Evolutionary conservation across 345 rosid species (phyloP).

Genomic region (Corchorus capsularis): DNA sequence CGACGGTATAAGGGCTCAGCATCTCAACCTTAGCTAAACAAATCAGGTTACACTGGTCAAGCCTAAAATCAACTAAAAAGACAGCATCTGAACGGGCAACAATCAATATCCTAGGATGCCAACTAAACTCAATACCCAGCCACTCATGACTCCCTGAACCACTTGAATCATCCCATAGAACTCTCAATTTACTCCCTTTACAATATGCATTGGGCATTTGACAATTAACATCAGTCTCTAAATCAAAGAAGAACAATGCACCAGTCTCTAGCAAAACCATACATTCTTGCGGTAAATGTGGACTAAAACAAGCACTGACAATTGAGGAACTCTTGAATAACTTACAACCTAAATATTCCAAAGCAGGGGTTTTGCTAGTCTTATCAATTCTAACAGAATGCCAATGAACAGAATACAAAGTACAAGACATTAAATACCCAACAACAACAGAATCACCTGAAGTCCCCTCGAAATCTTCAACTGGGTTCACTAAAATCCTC

Average conservation of each 20-base stretch:
- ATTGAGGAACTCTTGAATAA: slow-evolving; percentile 48
- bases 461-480: slow-evolving; percentile 17
- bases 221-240: slow-evolving; percentile 27
- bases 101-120: slow-evolving; percentile 57
- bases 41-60: slow-evolving; percentile 36
- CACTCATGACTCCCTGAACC: slow-evolving; percentile 37
- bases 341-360: slow-evolving; percentile 47
- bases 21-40: slow-evolving; percentile 53
- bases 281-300: slow-evolving; percentile 49
- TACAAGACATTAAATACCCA: slow-evolving; percentile 59
- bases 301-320: slow-evolving; percentile 57
- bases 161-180: slow-evolving; percentile 38
- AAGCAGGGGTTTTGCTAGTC: slow-evolving; percentile 30
- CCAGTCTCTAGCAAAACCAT: slow-evolving; percentile 63
- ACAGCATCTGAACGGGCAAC: slow-evolving; percentile 60
- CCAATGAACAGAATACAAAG: slow-evolving; percentile 59
- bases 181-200: slow-evolving; percentile 50
- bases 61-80: slow-evolving; percentile 52
- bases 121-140: slow-evolving; percentile 68
- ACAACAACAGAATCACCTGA: slow-evolving; percentile 23
- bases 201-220: slow-evolving; percentile 20
- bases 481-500: slow-evolving; percentile 51
- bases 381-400: slow-evolving; percentile 39
- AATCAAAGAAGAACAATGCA: slow-evolving; percentile 57
- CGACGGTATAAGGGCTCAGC: slow-evolving; percentile 36